A percentile compares a stretch with the other conserved stretches of the same genome.
Evolutionary conservation across 2,329 filamentous ascomycete genomes (phyloP).

Genomic region (Pseudocercospora fijiensis): DNA sequence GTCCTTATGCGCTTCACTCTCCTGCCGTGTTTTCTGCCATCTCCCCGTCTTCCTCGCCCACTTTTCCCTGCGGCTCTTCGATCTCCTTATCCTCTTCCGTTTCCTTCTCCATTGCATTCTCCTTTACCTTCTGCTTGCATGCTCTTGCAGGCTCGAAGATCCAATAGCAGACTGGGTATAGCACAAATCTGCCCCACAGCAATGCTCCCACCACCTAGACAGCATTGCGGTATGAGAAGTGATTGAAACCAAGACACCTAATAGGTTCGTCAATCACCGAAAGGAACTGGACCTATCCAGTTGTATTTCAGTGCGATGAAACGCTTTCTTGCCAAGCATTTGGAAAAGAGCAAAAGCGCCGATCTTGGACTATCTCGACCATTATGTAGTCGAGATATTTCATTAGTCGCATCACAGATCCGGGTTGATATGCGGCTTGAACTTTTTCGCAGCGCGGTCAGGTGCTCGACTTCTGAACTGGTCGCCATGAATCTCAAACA

Average conservation of each 20-base stretch:
- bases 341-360: neutral
- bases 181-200: neutral
- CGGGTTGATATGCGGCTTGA: conserved; percentile 77
- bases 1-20: no score
- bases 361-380: neutral
- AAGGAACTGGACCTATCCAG: neutral
- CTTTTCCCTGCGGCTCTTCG: no score
- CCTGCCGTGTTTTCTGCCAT: no score
- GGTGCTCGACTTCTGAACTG: conserved; percentile 80
- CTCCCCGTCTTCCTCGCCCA: no score
- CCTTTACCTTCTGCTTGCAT: no score
- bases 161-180: neutral
- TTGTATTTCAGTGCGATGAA: neutral
- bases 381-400: neutral
- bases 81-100: no score
- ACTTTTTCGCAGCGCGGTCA: conserved; percentile 87
- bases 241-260: neutral
- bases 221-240: neutral
- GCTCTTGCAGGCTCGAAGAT: no score
- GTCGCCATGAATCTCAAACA: conserved; percentile 83
- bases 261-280: neutral
- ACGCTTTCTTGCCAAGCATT: neutral
- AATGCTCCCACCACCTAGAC: neutral
- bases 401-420: conserved; percentile 60
- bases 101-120: no score